Conservation (phyloP, 768 basidiomycete genomes). For the Mycena rebaudengoi region DNA sequence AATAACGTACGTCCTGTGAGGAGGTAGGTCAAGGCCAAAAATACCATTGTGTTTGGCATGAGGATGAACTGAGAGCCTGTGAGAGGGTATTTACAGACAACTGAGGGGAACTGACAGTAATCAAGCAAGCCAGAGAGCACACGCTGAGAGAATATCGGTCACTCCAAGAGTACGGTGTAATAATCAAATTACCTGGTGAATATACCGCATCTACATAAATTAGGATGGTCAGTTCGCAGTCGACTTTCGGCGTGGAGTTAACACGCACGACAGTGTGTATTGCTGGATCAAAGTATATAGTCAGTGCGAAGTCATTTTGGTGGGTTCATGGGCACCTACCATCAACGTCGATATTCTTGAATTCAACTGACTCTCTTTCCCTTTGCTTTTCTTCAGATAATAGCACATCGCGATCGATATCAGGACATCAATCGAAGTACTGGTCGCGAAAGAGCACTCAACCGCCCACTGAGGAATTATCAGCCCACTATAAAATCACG, state of each 20-base stretch:
- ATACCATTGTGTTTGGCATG: constrained; percentile 52
- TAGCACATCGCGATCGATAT: constrained; percentile 46
- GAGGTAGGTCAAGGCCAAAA: constrained; percentile 51
- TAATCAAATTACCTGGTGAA: constrained; percentile 48
- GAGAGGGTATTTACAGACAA: background rate
- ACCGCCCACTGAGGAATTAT: too few species aligned
- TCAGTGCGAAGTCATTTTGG: background rate
- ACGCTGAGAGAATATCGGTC: constrained; percentile 40
- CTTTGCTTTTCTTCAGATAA: constrained; percentile 43
- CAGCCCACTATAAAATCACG: too few species aligned
- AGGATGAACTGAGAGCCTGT: constrained; percentile 47
- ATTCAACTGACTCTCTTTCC: constrained; percentile 33
- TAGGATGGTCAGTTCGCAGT: too few species aligned
- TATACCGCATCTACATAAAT: too few species aligned
- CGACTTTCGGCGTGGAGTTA: too few species aligned
- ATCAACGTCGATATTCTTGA: constrained; percentile 42
- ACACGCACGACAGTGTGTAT: constrained; percentile 43
- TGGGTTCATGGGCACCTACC: constrained; percentile 26
- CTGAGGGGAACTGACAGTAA: constrained; percentile 41
- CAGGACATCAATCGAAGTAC: constrained; percentile 54
- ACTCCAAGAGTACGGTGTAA: constrained; percentile 22
- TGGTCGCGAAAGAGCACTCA: constrained; percentile 48
- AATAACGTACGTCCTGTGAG: constrained; percentile 51
- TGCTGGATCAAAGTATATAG: constrained; percentile 30
- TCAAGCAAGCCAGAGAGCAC: constrained; percentile 53